Evolutionary conservation across 2,329 filamentous ascomycete genomes (phyloP).

Genomic region (Zymoseptoria tritici): DNA sequence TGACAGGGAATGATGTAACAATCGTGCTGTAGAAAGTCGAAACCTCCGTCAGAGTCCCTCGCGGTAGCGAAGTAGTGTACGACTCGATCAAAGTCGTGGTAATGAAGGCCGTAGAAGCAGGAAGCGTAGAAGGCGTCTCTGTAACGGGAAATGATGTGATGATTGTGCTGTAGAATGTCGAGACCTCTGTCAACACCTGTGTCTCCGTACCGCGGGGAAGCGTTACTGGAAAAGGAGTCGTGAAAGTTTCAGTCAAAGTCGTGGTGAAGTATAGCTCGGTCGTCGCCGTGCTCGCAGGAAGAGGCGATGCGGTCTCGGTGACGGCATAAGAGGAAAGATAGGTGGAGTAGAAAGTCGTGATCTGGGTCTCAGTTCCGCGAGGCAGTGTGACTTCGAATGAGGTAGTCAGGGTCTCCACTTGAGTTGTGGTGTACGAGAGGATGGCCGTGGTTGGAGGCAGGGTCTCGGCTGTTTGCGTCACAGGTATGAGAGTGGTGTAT

Average conservation of each 20-base stretch:
- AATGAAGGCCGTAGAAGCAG: background rate
- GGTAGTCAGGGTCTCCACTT: background rate
- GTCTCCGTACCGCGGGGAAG: background rate
- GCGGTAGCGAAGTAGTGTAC: background rate
- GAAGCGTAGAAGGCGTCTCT: background rate
- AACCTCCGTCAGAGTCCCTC: background rate
- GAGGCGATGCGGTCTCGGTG: background rate
- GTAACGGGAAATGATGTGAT: background rate
- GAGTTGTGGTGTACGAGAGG: background rate
- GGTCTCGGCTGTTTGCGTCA: background rate
- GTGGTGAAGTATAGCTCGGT: background rate
- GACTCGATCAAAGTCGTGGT: background rate
- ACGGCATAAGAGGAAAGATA: background rate
- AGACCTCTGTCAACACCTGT: background rate
- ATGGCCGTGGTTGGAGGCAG: background rate
- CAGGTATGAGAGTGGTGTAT: background rate
- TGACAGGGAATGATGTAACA: background rate
- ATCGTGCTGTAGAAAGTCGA: background rate
- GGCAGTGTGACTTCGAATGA: background rate
- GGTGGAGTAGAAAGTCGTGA: background rate
- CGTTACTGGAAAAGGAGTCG: background rate
- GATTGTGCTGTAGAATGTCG: background rate
- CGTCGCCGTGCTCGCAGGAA: background rate
- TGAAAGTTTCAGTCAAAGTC: background rate
- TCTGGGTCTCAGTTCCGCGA: background rate